These are phyloP conservation scores for Fusarium sp. DNA, from an alignment of 2,329 filamentous ascomycete genomes.

Conservation along the genomic window DNA sequence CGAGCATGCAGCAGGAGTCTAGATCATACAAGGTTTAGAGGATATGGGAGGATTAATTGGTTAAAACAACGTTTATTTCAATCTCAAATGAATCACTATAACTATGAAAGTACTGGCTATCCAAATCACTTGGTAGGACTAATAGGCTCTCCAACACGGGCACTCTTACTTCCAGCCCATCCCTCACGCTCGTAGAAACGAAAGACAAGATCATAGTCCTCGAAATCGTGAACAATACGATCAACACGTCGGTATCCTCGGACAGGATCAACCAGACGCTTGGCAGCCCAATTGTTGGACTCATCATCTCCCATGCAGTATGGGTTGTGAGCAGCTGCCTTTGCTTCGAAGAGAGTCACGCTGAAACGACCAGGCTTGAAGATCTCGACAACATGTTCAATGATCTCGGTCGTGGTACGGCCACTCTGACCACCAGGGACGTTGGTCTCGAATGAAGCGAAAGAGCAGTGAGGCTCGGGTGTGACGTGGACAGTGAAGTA, in stretches of 20 bases:
- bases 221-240: slow-evolving; percentile 95
- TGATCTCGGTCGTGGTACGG: slow-evolving; percentile 88
- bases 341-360: slow-evolving; percentile 95
- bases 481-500: slow-evolving; percentile 99
- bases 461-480: slow-evolving; percentile 95
- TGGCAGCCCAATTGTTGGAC: slow-evolving; percentile 53
- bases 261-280: slow-evolving; percentile 78
- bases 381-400: slow-evolving; percentile 93
- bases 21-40: too few relatives aligned
- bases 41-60: too few relatives aligned
- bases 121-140: slow-evolving; percentile 46
- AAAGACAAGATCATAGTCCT: slow-evolving; percentile 97
- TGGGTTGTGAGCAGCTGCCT: slow-evolving; percentile 64
- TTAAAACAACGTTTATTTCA: too few relatives aligned
- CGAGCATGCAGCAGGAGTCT: too few relatives aligned
- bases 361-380: slow-evolving; percentile 99
- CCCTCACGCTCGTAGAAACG: slow-evolving; percentile 94
- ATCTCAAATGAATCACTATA: background rate
- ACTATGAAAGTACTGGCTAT: background rate
- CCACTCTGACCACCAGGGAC: slow-evolving; percentile 90
- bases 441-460: slow-evolving; percentile 98
- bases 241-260: slow-evolving; percentile 90
- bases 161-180: slow-evolving; percentile 69
- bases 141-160: slow-evolving; percentile 66
- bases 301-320: slow-evolving; percentile 59